Conservation (phyloP, 2,329 filamentous ascomycete species). For the Penicillium sp. region DNA sequence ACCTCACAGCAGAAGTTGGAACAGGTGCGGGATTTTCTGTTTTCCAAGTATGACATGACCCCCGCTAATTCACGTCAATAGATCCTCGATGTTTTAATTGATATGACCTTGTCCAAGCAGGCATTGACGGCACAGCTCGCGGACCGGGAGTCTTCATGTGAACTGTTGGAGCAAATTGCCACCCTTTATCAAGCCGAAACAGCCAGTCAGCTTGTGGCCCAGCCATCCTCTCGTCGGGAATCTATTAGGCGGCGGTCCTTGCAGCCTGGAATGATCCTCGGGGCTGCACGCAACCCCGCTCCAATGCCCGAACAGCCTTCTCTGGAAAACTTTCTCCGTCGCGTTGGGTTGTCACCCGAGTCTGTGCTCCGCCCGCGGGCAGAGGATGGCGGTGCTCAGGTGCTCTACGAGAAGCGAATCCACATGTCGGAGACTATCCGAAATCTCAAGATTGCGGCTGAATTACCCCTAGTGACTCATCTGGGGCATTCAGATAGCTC, state of each 20-base stretch:
- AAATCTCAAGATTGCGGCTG: slow-evolving; percentile 29
- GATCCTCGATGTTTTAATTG: slow-evolving; percentile 34
- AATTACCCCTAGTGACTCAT: slow-evolving; percentile 32
- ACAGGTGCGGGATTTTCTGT: slow-evolving; percentile 25
- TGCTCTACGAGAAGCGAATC: slow-evolving; percentile 31
- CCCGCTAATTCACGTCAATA: slow-evolving; percentile 7
- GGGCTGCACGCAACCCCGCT: slow-evolving; percentile 13
- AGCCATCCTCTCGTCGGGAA: slow-evolving; percentile 27
- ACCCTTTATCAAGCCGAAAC: slow-evolving; percentile 34
- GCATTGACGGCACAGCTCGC: slow-evolving; percentile 29
- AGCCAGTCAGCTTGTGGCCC: slow-evolving; percentile 19
- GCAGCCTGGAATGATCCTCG: slow-evolving; percentile 19
- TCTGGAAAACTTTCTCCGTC: slow-evolving; percentile 35
- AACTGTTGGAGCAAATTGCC: slow-evolving; percentile 33
- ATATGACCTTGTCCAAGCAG: slow-evolving; percentile 36
- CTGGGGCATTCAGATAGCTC: slow-evolving; percentile 34
- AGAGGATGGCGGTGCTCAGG: slow-evolving; percentile 15
- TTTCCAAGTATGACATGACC: background rate
- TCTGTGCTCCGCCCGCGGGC: slow-evolving; percentile 26
- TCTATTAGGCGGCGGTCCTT: slow-evolving; percentile 29
- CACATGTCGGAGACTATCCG: slow-evolving; percentile 30
- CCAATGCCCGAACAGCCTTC: slow-evolving; percentile 23
- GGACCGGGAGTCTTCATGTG: slow-evolving; percentile 37
- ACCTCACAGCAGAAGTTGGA: slow-evolving; percentile 36
- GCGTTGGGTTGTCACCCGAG: slow-evolving; percentile 32